phyloP scores from a whole-genome alignment of 768 basidiomycete species.

The Naematelia aurantialba region DNA sequence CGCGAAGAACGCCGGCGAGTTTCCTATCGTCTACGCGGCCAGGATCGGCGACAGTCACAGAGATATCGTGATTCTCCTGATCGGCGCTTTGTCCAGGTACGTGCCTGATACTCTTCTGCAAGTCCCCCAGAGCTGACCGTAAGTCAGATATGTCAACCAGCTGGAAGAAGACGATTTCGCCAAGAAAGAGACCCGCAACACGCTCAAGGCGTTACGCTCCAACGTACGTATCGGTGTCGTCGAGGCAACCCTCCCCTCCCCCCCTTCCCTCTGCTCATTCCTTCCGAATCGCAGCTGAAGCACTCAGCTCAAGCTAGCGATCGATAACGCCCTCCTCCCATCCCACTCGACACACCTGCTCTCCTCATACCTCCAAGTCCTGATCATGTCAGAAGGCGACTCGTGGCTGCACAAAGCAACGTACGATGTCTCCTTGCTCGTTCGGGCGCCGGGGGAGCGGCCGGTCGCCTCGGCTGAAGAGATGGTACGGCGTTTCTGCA shows the following conservation, averaged over 20 bases:
- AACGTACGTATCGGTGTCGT: too few relatives aligned
- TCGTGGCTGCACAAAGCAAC: conserved; percentile 76
- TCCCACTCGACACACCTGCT: conserved; percentile 63
- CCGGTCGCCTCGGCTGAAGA: conserved; percentile 72
- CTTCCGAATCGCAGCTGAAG: not conserved
- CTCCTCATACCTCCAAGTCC: conserved; percentile 86
- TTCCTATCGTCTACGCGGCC: conserved; percentile 87
- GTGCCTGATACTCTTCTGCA: not conserved
- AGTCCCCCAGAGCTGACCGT: not conserved
- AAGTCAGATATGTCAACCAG: conserved; percentile 69
- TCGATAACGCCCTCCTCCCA: conserved; percentile 69
- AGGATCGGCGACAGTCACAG: conserved; percentile 50
- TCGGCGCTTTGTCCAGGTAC: conserved; percentile 80
- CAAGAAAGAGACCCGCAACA: conserved; percentile 62
- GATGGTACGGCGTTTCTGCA: conserved; percentile 80
- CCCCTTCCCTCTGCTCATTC: not conserved
- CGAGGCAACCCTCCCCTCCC: not conserved
- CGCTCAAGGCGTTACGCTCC: conserved; percentile 66
- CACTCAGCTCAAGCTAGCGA: conserved; percentile 81
- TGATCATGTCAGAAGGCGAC: conserved; percentile 95
- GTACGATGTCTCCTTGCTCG: conserved; percentile 64
- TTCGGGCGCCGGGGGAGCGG: conserved; percentile 51
- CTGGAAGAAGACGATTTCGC: conserved; percentile 74
- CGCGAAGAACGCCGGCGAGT: conserved; percentile 77
- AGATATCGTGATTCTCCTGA: conserved; percentile 78